These are phyloP conservation scores for Mallotus nudiflorus DNA, from an alignment of 345 rosid species.

Conservation along the genomic window DNA sequence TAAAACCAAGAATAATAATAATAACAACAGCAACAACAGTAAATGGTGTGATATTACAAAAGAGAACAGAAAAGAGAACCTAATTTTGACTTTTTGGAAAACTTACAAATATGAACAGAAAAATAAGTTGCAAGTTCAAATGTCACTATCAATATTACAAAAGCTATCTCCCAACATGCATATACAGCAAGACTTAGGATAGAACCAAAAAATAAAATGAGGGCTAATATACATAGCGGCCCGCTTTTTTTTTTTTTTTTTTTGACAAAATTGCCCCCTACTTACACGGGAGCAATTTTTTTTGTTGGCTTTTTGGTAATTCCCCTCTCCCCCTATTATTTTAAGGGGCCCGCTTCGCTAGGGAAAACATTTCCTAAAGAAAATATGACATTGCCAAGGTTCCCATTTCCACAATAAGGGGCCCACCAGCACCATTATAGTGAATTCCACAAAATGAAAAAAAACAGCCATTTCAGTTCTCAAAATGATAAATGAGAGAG, in stretches of 20 bases:
- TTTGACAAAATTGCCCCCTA: too few relatives aligned
- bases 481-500: neutral
- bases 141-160: neutral
- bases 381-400: too few relatives aligned
- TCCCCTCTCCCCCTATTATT: too few relatives aligned
- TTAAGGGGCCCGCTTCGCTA: too few relatives aligned
- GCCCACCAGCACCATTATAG: neutral
- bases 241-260: too few relatives aligned
- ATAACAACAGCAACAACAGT: neutral
- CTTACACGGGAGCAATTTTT: too few relatives aligned
- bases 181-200: too few relatives aligned
- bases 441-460: neutral
- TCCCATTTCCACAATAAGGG: too few relatives aligned
- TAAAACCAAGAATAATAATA: neutral
- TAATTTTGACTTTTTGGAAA: neutral
- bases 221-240: too few relatives aligned
- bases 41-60: too few relatives aligned
- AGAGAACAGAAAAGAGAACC: neutral
- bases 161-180: neutral
- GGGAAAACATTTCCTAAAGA: too few relatives aligned
- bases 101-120: neutral
- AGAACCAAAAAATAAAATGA: neutral
- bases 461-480: neutral
- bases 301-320: too few relatives aligned
- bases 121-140: neutral